Base-by-base conservation (phyloP, 345 rosid genomes). In the Durio zibethinus region DNA sequence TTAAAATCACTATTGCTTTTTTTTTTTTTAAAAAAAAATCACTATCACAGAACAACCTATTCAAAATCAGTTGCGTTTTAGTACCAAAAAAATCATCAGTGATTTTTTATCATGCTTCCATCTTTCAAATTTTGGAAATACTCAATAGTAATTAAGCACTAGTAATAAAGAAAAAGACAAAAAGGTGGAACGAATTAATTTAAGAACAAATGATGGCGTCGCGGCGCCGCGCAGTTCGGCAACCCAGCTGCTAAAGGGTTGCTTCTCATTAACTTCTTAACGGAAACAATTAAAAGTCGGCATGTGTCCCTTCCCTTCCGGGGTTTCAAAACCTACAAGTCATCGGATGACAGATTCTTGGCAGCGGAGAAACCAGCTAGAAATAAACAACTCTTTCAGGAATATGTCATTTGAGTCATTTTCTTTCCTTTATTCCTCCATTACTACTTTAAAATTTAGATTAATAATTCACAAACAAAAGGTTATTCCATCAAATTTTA, bases 181-280 rank as follows among this genome's bases (percentile, higher is more conserved):
- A 35, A 63, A 14, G 36, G 21, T 29, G 6, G 40, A 64, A 12
- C 36, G 5, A 36, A 50, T 50, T 20, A 18, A 76, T 74, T 77
- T 15, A 40, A 65, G 29, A 56, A 29, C 21, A 64, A 73, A 63
- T 38, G 75, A 62, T 81, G 82, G 78, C 78, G 53, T 69, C 86
- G 78, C 54, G 35, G 80, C 80, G 82, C 83, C 84, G 85, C 85
- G 80, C 54, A 27, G n/a, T 60, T 11, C 18, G 25, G 33, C 66
- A 76, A 18, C 20, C 27, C 7, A 57, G 23, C 36, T 53, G 25
- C 73, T 50, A 45, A 16, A 47, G 56, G 2, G 27, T 42, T 33
- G 72, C 64, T 64, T 76, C 65, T 56, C 38, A 15, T 45, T 7
- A 38, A 38, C 31, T 15, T 61, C 4, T 31, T 11, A 64, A 20